Percentiles rank a stretch among this genome's conserved stretches.
phyloP scores from a whole-genome alignment of 192 early-diverging fungal genomes.

The Backusella mclennaniae region DNA sequence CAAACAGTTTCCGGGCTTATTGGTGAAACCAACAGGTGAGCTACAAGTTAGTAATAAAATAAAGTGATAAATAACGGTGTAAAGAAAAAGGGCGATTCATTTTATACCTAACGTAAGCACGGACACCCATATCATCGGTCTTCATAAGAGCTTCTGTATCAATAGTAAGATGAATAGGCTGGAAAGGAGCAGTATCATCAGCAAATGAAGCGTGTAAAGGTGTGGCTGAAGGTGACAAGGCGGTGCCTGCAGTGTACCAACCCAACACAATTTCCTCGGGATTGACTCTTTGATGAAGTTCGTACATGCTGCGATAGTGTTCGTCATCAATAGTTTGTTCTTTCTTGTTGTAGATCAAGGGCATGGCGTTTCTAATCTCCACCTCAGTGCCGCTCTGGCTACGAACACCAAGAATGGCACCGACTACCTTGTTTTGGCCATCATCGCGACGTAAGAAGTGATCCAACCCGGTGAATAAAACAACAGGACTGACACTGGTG shows the following conservation, averaged over 20 bases:
- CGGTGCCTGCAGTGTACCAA: conserved; percentile 82
- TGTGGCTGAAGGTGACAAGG: conserved; percentile 68
- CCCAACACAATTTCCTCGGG: conserved; percentile 89
- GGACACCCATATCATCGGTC: conserved; percentile 67
- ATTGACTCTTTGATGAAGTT: conserved; percentile 86
- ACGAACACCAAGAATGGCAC: conserved; percentile 85
- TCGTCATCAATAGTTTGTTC: conserved; percentile 88
- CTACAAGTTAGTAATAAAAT: conserved; percentile 32
- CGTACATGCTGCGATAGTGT: conserved; percentile 82
- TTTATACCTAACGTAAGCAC: conserved; percentile 65
- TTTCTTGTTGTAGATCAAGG: conserved; percentile 77
- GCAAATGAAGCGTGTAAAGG: conserved; percentile 80
- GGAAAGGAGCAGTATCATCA: conserved; percentile 71
- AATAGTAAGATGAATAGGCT: conserved; percentile 84
- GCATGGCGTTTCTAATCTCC: conserved; percentile 88
- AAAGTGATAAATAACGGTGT: no score
- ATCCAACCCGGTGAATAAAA: conserved; percentile 90
- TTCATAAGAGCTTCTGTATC: conserved; percentile 67
- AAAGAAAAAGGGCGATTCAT: no score
- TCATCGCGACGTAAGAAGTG: conserved; percentile 87
- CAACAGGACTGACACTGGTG: conserved; percentile 72
- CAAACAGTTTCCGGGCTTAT: conserved; percentile 79
- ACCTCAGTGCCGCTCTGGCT: conserved; percentile 86
- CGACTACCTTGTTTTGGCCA: conserved; percentile 81
- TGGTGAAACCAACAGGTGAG: conserved; percentile 70